Conservation (phyloP, 2,329 filamentous ascomycete genomes). For the Trichoderma koningii region DNA sequence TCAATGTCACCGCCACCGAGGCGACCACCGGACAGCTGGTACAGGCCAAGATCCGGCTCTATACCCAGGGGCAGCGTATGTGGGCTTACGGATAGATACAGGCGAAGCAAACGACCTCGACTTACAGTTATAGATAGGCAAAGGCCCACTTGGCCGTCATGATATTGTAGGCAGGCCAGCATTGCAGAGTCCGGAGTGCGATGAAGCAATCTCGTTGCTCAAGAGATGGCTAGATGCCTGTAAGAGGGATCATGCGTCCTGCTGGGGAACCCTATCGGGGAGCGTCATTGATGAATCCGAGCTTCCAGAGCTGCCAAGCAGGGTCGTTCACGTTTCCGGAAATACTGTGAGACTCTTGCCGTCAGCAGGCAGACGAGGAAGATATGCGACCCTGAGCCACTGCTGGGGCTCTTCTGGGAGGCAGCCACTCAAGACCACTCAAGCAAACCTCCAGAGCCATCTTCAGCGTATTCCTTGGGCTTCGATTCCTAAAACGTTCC, state of each 20-base stretch:
- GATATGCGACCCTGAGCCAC: constrained; percentile 26
- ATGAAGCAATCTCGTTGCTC: constrained; percentile 20
- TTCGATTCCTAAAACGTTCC: constrained; percentile 27
- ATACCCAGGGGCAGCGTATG: constrained; percentile 15
- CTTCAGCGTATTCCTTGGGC: constrained; percentile 26
- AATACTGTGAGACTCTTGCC: constrained; percentile 1
- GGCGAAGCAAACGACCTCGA: neutral
- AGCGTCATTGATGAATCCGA: constrained; percentile 7
- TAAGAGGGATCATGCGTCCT: constrained; percentile 14
- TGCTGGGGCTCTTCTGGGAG: constrained; percentile 26
- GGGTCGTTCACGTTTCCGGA: constrained; percentile 14
- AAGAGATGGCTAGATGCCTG: constrained; percentile 24
- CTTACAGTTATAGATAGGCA: constrained; percentile 17
- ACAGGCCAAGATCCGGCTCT: constrained; percentile 25
- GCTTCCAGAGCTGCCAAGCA: constrained; percentile 18
- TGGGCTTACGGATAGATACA: neutral
- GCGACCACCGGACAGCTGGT: neutral
- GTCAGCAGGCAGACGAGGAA: constrained; percentile 10
- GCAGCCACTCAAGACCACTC: constrained; percentile 24
- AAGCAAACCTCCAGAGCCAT: constrained; percentile 10
- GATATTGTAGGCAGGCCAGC: constrained; percentile 26
- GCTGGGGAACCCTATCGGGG: constrained; percentile 24
- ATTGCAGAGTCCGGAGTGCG: constrained; percentile 5
- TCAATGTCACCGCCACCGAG: constrained; percentile 22
- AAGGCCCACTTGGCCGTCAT: neutral